Conservation (phyloP, 306 rosid species). For the Prunus davidiana region DNA sequence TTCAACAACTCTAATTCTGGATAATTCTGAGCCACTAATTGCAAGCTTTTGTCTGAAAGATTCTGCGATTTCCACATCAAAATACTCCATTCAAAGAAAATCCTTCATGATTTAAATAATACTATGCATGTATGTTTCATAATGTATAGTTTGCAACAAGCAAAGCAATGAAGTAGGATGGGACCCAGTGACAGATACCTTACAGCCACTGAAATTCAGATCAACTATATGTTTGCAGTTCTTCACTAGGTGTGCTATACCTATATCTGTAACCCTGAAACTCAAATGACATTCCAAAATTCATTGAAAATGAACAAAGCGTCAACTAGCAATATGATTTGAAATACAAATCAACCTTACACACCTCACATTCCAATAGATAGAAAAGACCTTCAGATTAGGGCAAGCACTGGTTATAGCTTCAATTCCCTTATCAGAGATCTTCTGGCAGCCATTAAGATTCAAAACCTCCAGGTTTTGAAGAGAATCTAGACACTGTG, state of each 20-base stretch:
- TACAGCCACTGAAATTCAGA: constrained; percentile 86
- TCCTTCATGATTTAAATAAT: constrained; percentile 4
- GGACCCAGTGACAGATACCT: constrained; percentile 49
- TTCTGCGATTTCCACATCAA: constrained; percentile 49
- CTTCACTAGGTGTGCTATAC: constrained; percentile 42
- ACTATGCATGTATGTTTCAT: neutral
- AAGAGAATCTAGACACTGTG: constrained; percentile 66
- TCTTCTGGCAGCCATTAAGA: constrained; percentile 86
- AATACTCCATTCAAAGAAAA: constrained; percentile 24
- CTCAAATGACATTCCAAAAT: constrained; percentile 21
- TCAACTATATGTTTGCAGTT: constrained; percentile 60
- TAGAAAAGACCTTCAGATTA: constrained; percentile 48
- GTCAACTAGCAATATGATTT: constrained; percentile 11
- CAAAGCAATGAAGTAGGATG: constrained; percentile 9
- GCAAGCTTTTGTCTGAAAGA: constrained; percentile 54
- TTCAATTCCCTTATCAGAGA: constrained; percentile 72
- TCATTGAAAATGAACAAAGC: constrained; percentile 7
- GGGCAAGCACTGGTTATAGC: constrained; percentile 68
- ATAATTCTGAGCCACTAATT: constrained; percentile 59
- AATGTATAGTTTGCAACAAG: neutral
- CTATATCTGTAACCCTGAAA: constrained; percentile 65
- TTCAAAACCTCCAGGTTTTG: constrained; percentile 65
- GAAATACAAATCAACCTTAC: constrained; percentile 14
- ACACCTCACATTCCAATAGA: constrained; percentile 93
- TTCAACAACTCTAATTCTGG: constrained; percentile 53